Evolutionary conservation across 495 filamentous ascomycete genomes (phyloP), one percentile per base, ranked within the genome.

Genomic region (Hyaloscypha variabilis): DNA sequence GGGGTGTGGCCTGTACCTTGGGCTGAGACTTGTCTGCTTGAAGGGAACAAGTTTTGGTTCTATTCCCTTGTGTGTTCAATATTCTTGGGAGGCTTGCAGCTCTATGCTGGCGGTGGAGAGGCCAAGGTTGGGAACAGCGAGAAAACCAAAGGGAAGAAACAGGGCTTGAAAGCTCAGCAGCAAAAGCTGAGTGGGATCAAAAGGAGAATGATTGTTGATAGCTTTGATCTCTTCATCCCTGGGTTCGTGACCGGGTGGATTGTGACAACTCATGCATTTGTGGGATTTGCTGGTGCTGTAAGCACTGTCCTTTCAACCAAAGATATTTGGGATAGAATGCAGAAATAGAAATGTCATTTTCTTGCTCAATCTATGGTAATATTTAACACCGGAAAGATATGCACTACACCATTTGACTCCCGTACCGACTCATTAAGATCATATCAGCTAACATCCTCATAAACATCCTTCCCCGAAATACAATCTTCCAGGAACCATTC

Each of bases 1-100:
- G 78, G 79, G 29, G 69, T 88, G 5, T 64, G 70, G 28, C 52
- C 63, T 73, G 58, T 60, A 5, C 29, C 68, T 31, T 81, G 74
- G 74, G 72, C 76, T 0, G 49, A 66, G 25, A 72, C 71, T 14
- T 42, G 80, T 46, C 66, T 74, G 28, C 58, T 82, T n/a, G 85
- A 90, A 68, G 86, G 79, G 3, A 86, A 88, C 71, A 78, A 82
- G 60, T 87, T 88, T 70, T 91, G 88, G 88, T 84, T 89, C 60
- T 85, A 86, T 62, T 79, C 81, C 0, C 69, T 91, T 4, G 71
- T 74, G 2, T 70, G 51, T 29, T 69, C 65, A 1, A 67, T 72
- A 51, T 3, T 58, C n/a, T 57, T 36, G 31, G 36, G 72, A 49
- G 30, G 66, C 59, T 60, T 68, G 59, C 24, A 57, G 58, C 59